These are phyloP conservation scores for Musa itinerans DNA, from an alignment of 176 grass and related monocot species.

Conservation along the genomic window DNA sequence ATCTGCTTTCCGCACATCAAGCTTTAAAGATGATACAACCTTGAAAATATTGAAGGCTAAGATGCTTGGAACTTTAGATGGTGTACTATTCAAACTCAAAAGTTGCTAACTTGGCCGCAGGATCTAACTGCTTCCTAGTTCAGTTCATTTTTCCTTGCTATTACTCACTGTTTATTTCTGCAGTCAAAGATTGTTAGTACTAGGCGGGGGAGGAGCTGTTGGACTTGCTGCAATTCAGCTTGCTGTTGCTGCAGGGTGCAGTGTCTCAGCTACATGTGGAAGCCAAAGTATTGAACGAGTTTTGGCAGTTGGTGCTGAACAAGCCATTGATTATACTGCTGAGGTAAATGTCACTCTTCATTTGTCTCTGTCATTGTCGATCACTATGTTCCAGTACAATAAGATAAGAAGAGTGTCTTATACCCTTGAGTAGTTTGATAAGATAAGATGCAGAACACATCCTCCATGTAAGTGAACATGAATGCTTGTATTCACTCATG, in stretches of 20 bases:
- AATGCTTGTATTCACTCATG: too few relatives aligned
- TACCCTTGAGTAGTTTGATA: not conserved
- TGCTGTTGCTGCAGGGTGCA: conserved; percentile 61
- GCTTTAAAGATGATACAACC: not conserved
- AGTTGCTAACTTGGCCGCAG: not conserved
- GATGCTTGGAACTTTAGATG: not conserved
- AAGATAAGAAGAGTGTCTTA: not conserved
- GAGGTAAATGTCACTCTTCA: conserved; percentile 39
- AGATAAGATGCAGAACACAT: not conserved
- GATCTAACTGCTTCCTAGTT: not conserved
- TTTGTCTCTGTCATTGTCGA: not conserved
- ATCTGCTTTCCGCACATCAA: not conserved
- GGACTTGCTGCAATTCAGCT: conserved; percentile 75
- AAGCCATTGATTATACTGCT: conserved; percentile 86
- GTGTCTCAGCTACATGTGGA: conserved; percentile 77
- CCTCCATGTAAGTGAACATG: not conserved
- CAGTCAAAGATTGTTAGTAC: conserved; percentile 76
- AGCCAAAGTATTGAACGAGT: conserved; percentile 60
- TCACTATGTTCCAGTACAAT: not conserved
- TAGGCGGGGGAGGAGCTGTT: conserved; percentile 96
- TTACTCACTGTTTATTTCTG: conserved; percentile 17
- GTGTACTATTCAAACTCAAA: not conserved
- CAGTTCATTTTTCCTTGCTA: conserved; percentile 1
- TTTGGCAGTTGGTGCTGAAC: conserved; percentile 63
- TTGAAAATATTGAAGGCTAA: not conserved